Evolutionary conservation across 2,329 filamentous ascomycete species (phyloP).

Genomic region (Ampelomyces quisqualis): DNA sequence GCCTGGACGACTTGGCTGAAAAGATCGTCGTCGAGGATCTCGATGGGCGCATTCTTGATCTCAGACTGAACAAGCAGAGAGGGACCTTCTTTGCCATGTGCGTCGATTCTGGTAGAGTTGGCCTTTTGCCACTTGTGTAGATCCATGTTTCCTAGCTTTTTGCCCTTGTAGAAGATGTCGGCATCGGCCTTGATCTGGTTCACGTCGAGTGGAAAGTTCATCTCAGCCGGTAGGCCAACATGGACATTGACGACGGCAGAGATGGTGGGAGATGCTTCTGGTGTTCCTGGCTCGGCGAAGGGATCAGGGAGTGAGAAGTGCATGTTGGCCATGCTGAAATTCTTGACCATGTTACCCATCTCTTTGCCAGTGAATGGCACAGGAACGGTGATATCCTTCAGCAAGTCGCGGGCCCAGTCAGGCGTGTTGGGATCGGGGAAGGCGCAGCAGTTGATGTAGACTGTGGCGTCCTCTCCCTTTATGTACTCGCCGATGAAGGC

Average conservation of each 20-base stretch:
- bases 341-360: conserved; percentile 80
- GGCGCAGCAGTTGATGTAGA: conserved; percentile 80
- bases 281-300: conserved; percentile 71
- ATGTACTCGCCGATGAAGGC: conserved; percentile 78
- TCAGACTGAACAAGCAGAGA: conserved; percentile 72
- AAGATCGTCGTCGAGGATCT: conserved; percentile 76
- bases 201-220: conserved; percentile 83
- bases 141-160: conserved; percentile 79
- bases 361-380: conserved; percentile 79
- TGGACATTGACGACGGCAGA: conserved; percentile 81
- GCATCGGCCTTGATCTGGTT: conserved; percentile 73
- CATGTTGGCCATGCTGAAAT: conserved; percentile 82
- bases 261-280: conserved; percentile 72
- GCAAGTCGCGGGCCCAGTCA: conserved; percentile 75
- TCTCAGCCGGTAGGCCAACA: conserved; percentile 75
- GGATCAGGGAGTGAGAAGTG: conserved; percentile 83
- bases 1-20: conserved; percentile 80
- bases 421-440: conserved; percentile 68
- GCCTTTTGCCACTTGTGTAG: conserved; percentile 80
- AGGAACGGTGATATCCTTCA: conserved; percentile 79
- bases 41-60: conserved; percentile 76
- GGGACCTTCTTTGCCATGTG: conserved; percentile 58
- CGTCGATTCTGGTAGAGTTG: conserved; percentile 70
- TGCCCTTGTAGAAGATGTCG: conserved; percentile 74
- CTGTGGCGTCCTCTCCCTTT: conserved; percentile 71